A percentile compares a stretch with the other conserved stretches of the same genome.
These are phyloP conservation scores for Ceriops zippeliana DNA, from an alignment of 345 rosid species.

Conservation along the genomic window DNA sequence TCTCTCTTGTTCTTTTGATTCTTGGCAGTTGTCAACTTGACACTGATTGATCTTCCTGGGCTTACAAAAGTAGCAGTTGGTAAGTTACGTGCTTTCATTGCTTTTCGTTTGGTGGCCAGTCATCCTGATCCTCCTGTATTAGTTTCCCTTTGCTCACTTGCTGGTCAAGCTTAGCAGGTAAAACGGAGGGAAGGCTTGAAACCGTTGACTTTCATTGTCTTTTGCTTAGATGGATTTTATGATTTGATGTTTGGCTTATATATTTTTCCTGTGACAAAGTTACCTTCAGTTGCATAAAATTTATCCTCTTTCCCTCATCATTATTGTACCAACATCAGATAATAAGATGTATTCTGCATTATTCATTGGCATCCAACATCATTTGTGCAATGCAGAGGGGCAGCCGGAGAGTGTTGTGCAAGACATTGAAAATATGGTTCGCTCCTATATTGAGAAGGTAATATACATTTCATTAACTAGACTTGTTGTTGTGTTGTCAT, in stretches of 20 bases:
- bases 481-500: neutral
- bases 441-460: slow-evolving; percentile 97
- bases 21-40: slow-evolving; percentile 91
- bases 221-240: no score
- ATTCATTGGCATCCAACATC: neutral
- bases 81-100: slow-evolving; percentile 33
- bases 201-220: no score
- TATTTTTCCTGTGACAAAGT: neutral
- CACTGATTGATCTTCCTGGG: slow-evolving; percentile 97
- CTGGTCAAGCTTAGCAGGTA: no score
- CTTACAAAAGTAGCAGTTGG: slow-evolving; percentile 99
- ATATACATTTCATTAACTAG: neutral
- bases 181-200: no score
- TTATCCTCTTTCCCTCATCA: neutral
- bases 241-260: neutral
- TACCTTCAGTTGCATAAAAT: neutral
- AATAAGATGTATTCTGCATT: neutral
- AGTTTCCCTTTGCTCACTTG: neutral
- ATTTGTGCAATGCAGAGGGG: slow-evolving; percentile 64
- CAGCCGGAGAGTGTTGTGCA: slow-evolving; percentile 91
- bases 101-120: neutral
- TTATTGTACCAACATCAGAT: neutral
- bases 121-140: neutral
- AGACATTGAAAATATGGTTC: slow-evolving; percentile 98
- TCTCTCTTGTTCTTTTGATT: slow-evolving; percentile 9